Base-by-base conservation (phyloP, 345 rosid genomes). In the Trapa bicornis region DNA sequence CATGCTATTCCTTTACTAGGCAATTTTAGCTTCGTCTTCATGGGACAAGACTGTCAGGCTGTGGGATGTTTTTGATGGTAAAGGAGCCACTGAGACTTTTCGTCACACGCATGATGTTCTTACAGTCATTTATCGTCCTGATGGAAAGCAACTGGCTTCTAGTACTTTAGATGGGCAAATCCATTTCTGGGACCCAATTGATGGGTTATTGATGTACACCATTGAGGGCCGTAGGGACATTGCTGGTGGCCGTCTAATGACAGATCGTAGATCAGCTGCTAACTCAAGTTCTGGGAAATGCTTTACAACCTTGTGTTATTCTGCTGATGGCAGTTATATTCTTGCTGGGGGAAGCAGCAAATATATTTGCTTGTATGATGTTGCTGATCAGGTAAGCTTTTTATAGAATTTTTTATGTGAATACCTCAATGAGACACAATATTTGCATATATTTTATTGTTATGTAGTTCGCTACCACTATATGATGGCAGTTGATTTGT, bases 201-300 rank as follows among this genome's bases (percentile, higher is more conserved):
- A 91, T 77, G 99, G 99, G 36, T 42, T 76, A 60, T 71, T 91
- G 72, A 91, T 94, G 97, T 86, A 84, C 83, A 87, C 96, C 72
- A 89, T 91, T 72, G 99, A 94, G 77, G 99, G 96, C 11, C 83
- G 99, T 66, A 91, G 96, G 77, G 97, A 94, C 83, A 91, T 94
- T 45, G 83, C 99, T 74, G 97, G 96, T 41, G 99, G 99, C 33
- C 91, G 96, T 47, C 85, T 84, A 60, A 81, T 85, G 94, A 85
- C 96, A 36, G 97, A 91, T 83, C 89, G 93, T 63, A 81, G 86
- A 72, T 85, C 99, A 58, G 96, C 96, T 42, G 96, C 96, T 72
- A 94, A 89, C 80, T 94, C 97, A 71, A 94, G 85, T 78, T 82
- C 96, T 3, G 99, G 97, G 65, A 94, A 94, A 76, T 94, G 86